Evolutionary conservation across 306 rosid genomes (phyloP), one percentile per base, ranked within the genome.

Genomic region (Medicago lupulina): DNA sequence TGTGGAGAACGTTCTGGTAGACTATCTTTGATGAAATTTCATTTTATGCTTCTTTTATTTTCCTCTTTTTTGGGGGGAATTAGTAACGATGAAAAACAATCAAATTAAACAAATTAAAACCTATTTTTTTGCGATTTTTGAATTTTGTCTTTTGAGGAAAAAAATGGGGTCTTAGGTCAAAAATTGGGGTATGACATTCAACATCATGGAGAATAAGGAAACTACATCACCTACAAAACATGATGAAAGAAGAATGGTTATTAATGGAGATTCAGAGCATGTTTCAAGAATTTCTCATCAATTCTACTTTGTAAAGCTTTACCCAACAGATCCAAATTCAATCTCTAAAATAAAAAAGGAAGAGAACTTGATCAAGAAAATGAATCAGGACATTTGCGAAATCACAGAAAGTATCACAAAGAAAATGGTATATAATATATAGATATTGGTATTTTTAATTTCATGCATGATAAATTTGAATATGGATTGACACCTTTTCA

Each of bases 231-330:
- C 4, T 44, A 3, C 38, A 34, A 34, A 34, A 34, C 38, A 34
- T 34, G 38, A 34, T 34, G 38, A 34, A 34, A 41, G 47, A 41
- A 41, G 13, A 18, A 18, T 21, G 47, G 1, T 14, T 28, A 41
- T 46, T 67, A 72, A 58, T 21, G 64, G 23, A 2, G 40, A 47
- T 80, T 47, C 67, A 15, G 40, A 31, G 39, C 25, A 53, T 54
- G 79, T 23, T 55, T 50, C 75, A 31, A 71, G 41, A 54, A 47
- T 8, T 17, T 58, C 64, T 69, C 76, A 23, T 21, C 72, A 23
- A 14, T 73, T 73, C 74, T 80, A 65, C 63, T 67, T 60, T 57
- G 71, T 70, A 53, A 78, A 78, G 49, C 43, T n/a, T 64, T 54
- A 62, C 46, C 83, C 75, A 79, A 64, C 25, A 54, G 49, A 71